These are phyloP conservation scores for Trypanosoma grayi DNA, from an alignment of 208 protist genomes.

Conservation along the genomic window DNA sequence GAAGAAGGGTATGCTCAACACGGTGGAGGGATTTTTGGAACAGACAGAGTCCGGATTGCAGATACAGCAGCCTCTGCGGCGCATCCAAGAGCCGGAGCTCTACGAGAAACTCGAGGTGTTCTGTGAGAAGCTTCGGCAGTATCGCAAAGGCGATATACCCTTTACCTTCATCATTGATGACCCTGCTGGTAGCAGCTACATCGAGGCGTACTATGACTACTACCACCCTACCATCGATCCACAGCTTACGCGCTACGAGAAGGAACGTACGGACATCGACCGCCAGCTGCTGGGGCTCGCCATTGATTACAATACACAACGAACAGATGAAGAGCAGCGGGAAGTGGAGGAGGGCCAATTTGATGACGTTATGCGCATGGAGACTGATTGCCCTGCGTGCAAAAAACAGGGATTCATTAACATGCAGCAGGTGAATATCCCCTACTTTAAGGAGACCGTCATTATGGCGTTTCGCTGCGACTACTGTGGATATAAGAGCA, in stretches of 20 bases:
- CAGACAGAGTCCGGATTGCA: conserved; percentile 76
- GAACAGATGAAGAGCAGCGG: conserved; percentile 65
- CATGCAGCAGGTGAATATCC: conserved; percentile 90
- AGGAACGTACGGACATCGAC: conserved; percentile 83
- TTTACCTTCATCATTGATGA: conserved; percentile 95
- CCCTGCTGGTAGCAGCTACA: conserved; percentile 92
- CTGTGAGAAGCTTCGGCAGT: conserved; percentile 66
- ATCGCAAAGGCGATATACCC: conserved; percentile 54
- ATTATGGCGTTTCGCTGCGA: conserved; percentile 94
- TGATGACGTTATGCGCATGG: conserved; percentile 62
- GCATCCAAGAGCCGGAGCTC: conserved; percentile 71
- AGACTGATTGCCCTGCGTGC: conserved; percentile 82
- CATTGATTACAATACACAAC: conserved; percentile 88
- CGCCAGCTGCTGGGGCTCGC: conserved; percentile 81
- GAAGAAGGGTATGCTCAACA: conserved; percentile 91
- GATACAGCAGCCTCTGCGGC: conserved; percentile 71
- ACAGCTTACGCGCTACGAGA: conserved; percentile 80
- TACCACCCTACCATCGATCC: conserved; percentile 88
- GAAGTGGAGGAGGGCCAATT: conserved; percentile 79
- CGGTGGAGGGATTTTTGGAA: conserved; percentile 92
- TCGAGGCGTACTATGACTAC: conserved; percentile 88
- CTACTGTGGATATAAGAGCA: conserved; percentile 92
- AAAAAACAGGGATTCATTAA: conserved; percentile 53
- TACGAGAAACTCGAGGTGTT: conserved; percentile 80
- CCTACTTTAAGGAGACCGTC: conserved; percentile 94